Evolutionary conservation across 805 yeast species (phyloP).

Genomic region (Pichia ethanolica): DNA sequence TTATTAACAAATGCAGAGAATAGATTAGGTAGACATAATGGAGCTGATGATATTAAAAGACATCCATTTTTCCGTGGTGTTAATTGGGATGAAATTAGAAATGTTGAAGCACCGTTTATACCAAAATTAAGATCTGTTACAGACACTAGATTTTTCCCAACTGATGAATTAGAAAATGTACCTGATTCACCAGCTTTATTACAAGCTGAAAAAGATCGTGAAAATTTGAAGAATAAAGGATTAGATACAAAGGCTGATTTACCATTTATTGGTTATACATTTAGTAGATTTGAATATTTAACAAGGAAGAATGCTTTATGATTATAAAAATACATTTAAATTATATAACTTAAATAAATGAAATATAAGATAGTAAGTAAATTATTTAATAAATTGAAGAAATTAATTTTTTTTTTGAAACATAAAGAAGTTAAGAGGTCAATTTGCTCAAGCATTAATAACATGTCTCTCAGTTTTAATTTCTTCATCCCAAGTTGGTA

Average conservation of each 20-base stretch:
- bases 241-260: conserved; percentile 69
- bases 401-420: no score
- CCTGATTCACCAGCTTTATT: conserved; percentile 80
- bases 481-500: conserved; percentile 14
- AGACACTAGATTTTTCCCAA: conserved; percentile 96
- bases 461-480: conserved; percentile 13
- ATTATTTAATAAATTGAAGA: no score
- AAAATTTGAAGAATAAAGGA: conserved; percentile 39
- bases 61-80: conserved; percentile 96
- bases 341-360: no score
- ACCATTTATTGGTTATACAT: conserved; percentile 97
- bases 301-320: conserved; percentile 61
- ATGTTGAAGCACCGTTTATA: conserved; percentile 87
- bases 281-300: conserved; percentile 86
- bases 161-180: conserved; percentile 90
- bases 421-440: no score
- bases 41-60: conserved; percentile 81
- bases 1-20: conserved; percentile 71
- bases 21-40: conserved; percentile 82
- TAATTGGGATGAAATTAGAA: conserved; percentile 84
- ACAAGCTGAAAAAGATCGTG: conserved; percentile 61
- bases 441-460: neutral
- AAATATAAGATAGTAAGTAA: no score
- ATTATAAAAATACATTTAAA: no score
- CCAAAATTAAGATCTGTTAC: conserved; percentile 88